These are phyloP conservation scores for Adansonia grandidieri DNA, from an alignment of 441 rosid species.

Conservation along the genomic window DNA sequence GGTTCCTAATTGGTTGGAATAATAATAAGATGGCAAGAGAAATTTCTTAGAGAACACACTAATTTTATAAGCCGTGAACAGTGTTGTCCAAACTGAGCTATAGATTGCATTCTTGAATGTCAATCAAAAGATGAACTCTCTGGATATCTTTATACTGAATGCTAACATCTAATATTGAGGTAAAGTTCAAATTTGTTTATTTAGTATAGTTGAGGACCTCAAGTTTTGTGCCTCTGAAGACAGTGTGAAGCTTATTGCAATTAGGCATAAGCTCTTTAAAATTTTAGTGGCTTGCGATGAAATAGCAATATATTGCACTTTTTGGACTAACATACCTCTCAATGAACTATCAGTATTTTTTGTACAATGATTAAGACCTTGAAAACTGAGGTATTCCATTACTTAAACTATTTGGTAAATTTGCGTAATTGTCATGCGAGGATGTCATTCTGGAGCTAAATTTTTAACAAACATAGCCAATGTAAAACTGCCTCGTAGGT, in stretches of 20 bases:
- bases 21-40: not conserved
- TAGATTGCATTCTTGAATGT: not conserved
- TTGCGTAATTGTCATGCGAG: not conserved
- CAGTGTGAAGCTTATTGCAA: not conserved
- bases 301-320: not conserved
- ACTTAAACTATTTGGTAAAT: not conserved
- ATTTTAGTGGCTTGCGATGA: not conserved
- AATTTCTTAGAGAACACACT: not conserved
- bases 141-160: not conserved
- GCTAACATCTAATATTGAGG: not conserved
- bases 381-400: not conserved
- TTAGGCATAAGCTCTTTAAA: not conserved
- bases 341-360: not conserved
- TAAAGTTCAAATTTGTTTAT: not conserved
- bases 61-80: not conserved
- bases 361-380: not conserved
- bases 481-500: slow-evolving; percentile 50
- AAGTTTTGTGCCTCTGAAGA: not conserved
- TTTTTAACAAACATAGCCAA: not conserved
- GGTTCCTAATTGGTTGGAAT: not conserved
- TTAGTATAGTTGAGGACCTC: not conserved
- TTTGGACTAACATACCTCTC: not conserved
- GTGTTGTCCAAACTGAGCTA: not conserved
- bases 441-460: not conserved
- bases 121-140: not conserved